Conservation (phyloP, 2,329 filamentous ascomycete species). For the Aureobasidium sp. region DNA sequence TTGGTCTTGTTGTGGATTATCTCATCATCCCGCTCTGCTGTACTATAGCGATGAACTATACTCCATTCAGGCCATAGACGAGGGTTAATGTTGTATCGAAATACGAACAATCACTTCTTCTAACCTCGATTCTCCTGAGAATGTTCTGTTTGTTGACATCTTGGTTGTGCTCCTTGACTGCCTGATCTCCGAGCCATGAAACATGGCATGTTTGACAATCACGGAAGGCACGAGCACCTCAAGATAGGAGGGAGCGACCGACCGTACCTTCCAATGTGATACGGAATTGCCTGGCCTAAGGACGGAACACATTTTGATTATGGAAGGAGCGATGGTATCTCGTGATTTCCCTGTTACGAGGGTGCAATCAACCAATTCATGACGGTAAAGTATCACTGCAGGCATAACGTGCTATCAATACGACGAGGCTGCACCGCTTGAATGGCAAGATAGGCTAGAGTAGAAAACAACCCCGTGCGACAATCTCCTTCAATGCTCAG, state of each 20-base stretch:
- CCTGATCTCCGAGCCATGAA: not conserved
- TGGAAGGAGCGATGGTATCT: not conserved
- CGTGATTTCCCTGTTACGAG: not conserved
- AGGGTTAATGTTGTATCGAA: not conserved
- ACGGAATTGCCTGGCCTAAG: not conserved
- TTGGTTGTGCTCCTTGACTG: not conserved
- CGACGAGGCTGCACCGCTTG: not conserved
- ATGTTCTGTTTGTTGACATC: not conserved
- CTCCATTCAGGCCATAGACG: not conserved
- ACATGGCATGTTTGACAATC: not conserved
- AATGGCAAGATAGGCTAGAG: not conserved
- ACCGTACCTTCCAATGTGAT: not conserved
- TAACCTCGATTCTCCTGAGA: not conserved
- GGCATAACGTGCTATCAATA: not conserved
- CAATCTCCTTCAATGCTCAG: not conserved
- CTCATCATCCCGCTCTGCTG: not conserved
- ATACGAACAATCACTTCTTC: not conserved
- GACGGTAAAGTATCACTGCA: not conserved
- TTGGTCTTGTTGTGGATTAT: not conserved
- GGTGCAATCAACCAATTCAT: not conserved
- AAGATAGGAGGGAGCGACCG: not conserved
- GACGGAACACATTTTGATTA: not conserved
- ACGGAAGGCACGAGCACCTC: not conserved
- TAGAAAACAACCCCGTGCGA: not conserved
- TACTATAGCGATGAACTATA: not conserved